These are phyloP conservation scores for Candida khao-thaluensis DNA, from an alignment of 805 yeast genomes.

Conservation along the genomic window DNA sequence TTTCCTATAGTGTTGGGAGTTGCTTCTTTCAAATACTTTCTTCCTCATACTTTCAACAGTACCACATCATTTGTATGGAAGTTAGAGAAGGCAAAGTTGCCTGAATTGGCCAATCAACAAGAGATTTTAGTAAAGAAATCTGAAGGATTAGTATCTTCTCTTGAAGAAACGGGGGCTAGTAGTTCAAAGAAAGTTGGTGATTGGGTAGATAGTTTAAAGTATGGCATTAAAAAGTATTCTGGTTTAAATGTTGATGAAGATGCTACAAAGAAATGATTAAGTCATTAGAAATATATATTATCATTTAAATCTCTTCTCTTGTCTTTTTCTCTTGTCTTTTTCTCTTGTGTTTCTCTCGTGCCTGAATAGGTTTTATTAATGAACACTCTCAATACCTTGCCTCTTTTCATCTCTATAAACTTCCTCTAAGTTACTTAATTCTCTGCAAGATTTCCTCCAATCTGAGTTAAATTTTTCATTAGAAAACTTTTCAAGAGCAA, in stretches of 20 bases:
- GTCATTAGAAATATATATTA: no score
- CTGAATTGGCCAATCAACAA: slow-evolving; percentile 65
- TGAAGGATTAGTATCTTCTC: slow-evolving; percentile 40
- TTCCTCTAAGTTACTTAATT: slow-evolving; percentile 11
- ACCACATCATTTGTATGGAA: slow-evolving; percentile 57
- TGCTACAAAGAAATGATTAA: slow-evolving; percentile 51
- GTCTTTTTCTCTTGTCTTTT: no score
- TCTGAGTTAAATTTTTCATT: slow-evolving; percentile 52
- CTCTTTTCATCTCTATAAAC: slow-evolving; percentile 26
- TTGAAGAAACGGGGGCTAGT: slow-evolving; percentile 42
- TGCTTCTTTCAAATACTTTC: slow-evolving; percentile 62
- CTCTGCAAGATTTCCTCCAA: slow-evolving; percentile 45
- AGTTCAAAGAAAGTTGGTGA: slow-evolving; percentile 38
- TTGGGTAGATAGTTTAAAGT: slow-evolving; percentile 39
- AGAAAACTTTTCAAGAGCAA: slow-evolving; percentile 56
- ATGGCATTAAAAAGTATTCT: slow-evolving; percentile 52
- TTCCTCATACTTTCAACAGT: slow-evolving; percentile 71
- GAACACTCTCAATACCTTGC: slow-evolving; percentile 21
- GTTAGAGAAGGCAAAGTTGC: slow-evolving; percentile 59
- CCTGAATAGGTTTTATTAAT: slow-evolving; percentile 1
- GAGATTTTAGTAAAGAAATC: slow-evolving; percentile 47
- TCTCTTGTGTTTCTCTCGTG: no score
- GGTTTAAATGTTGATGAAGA: slow-evolving; percentile 68
- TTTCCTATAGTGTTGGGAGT: slow-evolving; percentile 63
- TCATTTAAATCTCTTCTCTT: no score